phyloP scores from a whole-genome alignment of 371 early-diverging fungal species.

The Sporodiniella umbellata region DNA sequence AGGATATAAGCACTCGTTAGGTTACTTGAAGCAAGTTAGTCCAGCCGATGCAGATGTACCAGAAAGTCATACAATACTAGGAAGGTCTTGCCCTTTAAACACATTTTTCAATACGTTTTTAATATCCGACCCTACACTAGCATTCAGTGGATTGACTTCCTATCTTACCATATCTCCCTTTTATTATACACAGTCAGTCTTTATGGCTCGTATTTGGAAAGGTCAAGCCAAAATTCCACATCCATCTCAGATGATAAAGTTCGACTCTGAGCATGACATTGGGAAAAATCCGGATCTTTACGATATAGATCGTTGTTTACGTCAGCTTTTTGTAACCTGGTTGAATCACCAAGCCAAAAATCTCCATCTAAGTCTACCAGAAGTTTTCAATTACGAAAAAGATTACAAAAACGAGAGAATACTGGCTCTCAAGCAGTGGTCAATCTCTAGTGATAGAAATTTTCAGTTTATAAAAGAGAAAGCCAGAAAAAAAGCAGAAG shows the following conservation, averaged over 20 bases:
- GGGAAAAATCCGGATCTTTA: conserved; percentile 3
- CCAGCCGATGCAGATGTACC: conserved; percentile 10
- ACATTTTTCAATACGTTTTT: conserved; percentile 31
- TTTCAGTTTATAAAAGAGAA: no score
- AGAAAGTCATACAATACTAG: conserved; percentile 7
- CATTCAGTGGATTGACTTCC: conserved; percentile 28
- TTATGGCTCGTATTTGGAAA: conserved; percentile 37
- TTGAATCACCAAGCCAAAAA: conserved; percentile 32
- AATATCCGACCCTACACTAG: conserved; percentile 37
- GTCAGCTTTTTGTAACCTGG: conserved; percentile 22
- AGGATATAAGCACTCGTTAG: conserved; percentile 53
- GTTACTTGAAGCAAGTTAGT: conserved; percentile 57
- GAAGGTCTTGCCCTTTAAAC: conserved; percentile 15
- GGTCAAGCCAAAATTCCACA: conserved; percentile 27
- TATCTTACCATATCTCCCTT: conserved; percentile 14
- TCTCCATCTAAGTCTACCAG: not conserved
- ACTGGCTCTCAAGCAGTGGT: no score
- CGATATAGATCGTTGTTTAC: conserved; percentile 7
- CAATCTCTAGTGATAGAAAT: no score
- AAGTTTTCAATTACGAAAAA: conserved; percentile 6
- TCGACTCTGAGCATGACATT: conserved; percentile 6
- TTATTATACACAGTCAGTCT: conserved; percentile 31
- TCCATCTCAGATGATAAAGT: conserved; percentile 15
- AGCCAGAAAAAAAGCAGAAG: no score
- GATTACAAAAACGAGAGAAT: conserved; percentile 9